Conservation (phyloP, 140 eudicot genomes). For the Stevia rebaudiana region DNA sequence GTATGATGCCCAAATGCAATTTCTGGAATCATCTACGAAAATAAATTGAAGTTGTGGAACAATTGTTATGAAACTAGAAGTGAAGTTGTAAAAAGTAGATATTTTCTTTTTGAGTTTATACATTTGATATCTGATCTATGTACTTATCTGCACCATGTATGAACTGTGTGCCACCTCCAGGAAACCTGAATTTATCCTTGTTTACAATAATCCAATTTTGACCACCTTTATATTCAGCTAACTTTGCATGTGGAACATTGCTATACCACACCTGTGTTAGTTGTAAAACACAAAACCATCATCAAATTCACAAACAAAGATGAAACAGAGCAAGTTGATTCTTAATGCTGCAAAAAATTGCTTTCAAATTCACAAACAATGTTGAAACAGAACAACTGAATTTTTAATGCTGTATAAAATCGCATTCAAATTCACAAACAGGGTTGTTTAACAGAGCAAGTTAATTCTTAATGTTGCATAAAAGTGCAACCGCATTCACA, state of each 20-base stretch:
- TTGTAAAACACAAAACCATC: background rate
- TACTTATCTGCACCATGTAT: slow-evolving; percentile 94
- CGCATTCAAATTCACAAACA: background rate
- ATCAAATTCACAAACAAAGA: background rate
- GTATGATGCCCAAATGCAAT: slow-evolving; percentile 74
- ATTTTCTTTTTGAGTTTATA: slow-evolving; percentile 5
- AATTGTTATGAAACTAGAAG: background rate
- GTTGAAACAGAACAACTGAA: background rate
- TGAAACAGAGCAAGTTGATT: background rate
- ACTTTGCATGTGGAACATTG: slow-evolving; percentile 88
- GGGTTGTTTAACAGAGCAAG: background rate
- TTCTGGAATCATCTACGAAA: slow-evolving; percentile 72
- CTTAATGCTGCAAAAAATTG: background rate
- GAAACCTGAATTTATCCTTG: slow-evolving; percentile 90
- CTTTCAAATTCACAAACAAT: background rate
- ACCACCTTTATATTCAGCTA: slow-evolving; percentile 95
- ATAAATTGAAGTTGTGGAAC: slow-evolving; percentile 3
- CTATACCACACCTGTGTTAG: slow-evolving; percentile 71
- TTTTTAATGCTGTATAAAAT: background rate
- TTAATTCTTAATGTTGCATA: background rate
- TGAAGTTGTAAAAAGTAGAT: background rate
- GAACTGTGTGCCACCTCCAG: slow-evolving; percentile 99
- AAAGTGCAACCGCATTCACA: background rate
- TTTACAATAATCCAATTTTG: slow-evolving; percentile 78
- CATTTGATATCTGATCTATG: slow-evolving; percentile 89